Base-by-base conservation (phyloP, 495 filamentous ascomycete genomes). In the Bacidia rubella region DNA sequence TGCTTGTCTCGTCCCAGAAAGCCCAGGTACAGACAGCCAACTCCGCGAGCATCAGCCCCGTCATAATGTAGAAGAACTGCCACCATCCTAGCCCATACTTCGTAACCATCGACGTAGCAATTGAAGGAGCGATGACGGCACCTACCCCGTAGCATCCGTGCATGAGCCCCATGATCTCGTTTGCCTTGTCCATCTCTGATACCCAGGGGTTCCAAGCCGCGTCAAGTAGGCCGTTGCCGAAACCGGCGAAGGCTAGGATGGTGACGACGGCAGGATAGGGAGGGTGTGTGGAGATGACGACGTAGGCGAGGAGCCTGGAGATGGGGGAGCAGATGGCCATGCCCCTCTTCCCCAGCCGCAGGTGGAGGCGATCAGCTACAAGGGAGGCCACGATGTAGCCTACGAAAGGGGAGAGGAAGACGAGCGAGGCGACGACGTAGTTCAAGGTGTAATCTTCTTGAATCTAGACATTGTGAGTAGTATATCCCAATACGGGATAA, bases 1-100 rank as follows among this genome's bases (percentile, higher is more conserved):
- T 65, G 12, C 72, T 85, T 2, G 78, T 85, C 17, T 79, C 78
- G 27, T 60, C 59, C 79, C 86, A 87, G 67, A 95, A 95, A 41
- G 81, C 71, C 4, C 62, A 17, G 10, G 71, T 63, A 19, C 70
- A 77, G 25, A 69, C 56, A 17, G 70, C 54, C 4, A 86, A 54
- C 58, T 90, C 87, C 17, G 85, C 44, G 11, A 60, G 69, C n/a
- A 82, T 74, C 49, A 77, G 68, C 12, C 74, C 83, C 50, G 87
- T 74, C 75, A 82, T 80, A 42, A 76, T 57, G 63, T 82, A 84
- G 53, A 81, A 83, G 58, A 77, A 83, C 48, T 63, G 66, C 57
- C 72, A 81, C 78, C 75, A 81, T 1, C 65, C 68, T 52, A 76
- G 51, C 11, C 60, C 48, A 0, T 66, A 72, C 51, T 69, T 69